Percentiles rank a stretch among this genome's conserved stretches.
Evolutionary conservation across 2,329 filamentous ascomycete species (phyloP).

Genomic region (Aureobasidium sp.): DNA sequence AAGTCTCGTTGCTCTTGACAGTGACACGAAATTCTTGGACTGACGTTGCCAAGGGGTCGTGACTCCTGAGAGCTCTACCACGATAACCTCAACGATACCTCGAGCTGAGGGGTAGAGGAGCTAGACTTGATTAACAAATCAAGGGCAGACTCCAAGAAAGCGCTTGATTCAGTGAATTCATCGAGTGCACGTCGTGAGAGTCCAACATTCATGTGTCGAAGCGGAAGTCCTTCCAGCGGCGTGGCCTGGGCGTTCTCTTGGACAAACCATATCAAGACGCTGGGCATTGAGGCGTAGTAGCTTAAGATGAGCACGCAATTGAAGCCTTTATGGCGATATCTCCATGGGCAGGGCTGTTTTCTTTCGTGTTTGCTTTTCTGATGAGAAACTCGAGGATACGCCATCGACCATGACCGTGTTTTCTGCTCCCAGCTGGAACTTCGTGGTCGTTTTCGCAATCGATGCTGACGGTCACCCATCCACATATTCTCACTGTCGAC

Average conservation of each 20-base stretch:
- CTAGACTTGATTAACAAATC: no score
- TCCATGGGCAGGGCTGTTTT: not conserved
- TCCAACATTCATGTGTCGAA: not conserved
- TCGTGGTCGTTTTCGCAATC: no score
- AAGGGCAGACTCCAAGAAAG: no score
- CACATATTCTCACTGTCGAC: no score
- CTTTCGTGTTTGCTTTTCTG: no score
- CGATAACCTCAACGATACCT: no score
- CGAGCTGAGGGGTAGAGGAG: no score
- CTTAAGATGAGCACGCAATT: not conserved
- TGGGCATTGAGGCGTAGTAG: conserved; percentile 5
- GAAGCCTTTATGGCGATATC: not conserved
- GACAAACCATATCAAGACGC: not conserved
- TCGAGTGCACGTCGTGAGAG: no score
- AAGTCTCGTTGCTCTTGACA: not conserved
- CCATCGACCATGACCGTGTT: no score
- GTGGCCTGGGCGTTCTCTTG: conserved; percentile 2
- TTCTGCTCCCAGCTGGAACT: no score
- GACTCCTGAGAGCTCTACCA: not conserved
- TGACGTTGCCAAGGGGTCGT: conserved; percentile 1
- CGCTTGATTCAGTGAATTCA: not conserved
- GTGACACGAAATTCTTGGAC: not conserved
- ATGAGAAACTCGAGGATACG: no score
- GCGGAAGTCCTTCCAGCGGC: not conserved
- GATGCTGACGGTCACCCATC: no score